phyloP scores from a whole-genome alignment of 2,329 filamentous ascomycete species.

The Paecilomyces variotii region DNA sequence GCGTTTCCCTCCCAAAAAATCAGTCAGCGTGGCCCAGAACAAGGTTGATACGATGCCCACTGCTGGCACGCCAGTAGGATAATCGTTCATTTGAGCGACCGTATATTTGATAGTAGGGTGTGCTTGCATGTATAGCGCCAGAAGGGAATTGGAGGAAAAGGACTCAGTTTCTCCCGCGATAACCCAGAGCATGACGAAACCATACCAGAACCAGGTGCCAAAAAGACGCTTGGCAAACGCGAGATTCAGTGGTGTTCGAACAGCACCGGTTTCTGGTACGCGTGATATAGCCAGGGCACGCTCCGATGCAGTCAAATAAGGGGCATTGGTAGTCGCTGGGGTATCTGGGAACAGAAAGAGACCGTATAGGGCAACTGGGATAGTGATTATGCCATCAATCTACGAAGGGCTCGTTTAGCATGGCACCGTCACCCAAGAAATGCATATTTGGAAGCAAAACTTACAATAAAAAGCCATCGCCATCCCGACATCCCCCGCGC shows the following conservation, averaged over 20 bases:
- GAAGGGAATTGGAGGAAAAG: slow-evolving; percentile 56
- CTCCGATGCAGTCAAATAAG: background rate
- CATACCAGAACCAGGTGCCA: slow-evolving; percentile 29
- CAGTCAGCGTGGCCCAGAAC: slow-evolving; percentile 51
- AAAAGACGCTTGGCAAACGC: slow-evolving; percentile 24
- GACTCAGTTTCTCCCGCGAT: slow-evolving; percentile 65
- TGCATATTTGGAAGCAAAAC: background rate
- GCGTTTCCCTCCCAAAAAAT: background rate
- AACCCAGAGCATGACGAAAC: slow-evolving; percentile 38
- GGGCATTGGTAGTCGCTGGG: background rate
- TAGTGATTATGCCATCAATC: slow-evolving; percentile 17
- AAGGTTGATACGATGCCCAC: slow-evolving; percentile 50
- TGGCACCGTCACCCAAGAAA: background rate
- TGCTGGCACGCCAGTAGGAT: slow-evolving; percentile 46
- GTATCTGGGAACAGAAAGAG: slow-evolving; percentile 14
- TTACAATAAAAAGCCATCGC: slow-evolving; percentile 19
- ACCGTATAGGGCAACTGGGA: slow-evolving; percentile 16
- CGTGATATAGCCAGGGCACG: background rate
- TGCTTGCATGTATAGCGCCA: slow-evolving; percentile 44
- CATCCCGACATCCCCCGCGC: slow-evolving; percentile 16
- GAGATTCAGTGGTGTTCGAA: slow-evolving; percentile 8
- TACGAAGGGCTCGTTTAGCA: background rate
- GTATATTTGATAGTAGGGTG: slow-evolving; percentile 39
- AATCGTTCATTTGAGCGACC: slow-evolving; percentile 46
- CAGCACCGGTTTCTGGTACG: background rate